Evolutionary conservation across 2,329 filamentous ascomycete species (phyloP).

Genomic region (Bipolaris victoriae): DNA sequence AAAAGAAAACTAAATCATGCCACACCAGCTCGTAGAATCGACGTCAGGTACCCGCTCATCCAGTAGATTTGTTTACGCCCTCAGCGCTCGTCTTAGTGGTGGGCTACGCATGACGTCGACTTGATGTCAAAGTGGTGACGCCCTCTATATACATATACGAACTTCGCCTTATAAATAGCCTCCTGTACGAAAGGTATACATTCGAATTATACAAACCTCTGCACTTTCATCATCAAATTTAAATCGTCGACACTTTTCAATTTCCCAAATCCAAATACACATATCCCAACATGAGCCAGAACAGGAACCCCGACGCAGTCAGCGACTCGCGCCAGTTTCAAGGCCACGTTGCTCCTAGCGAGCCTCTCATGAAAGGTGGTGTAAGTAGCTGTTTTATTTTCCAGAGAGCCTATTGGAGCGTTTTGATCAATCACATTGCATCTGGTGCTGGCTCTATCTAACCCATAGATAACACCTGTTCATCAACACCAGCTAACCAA

Average conservation of each 20-base stretch:
- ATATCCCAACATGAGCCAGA: slow-evolving; percentile 53
- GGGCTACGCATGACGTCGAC: slow-evolving; percentile 18
- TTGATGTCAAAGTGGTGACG: slow-evolving; percentile 25
- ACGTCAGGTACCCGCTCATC: slow-evolving; percentile 9
- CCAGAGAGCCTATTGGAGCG: neutral
- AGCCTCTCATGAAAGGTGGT: slow-evolving; percentile 61
- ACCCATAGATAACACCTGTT: neutral
- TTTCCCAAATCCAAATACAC: slow-evolving; percentile 1
- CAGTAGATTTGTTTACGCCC: neutral
- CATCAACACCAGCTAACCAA: neutral
- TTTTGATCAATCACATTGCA: neutral
- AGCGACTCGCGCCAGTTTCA: slow-evolving; percentile 62
- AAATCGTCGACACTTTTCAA: neutral
- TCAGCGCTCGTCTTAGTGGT: neutral
- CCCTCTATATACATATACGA: slow-evolving; percentile 8
- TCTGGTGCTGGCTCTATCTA: neutral
- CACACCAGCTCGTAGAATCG: neutral
- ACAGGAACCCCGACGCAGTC: slow-evolving; percentile 62
- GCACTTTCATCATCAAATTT: neutral
- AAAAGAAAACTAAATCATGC: neutral
- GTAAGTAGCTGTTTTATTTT: slow-evolving; percentile 50
- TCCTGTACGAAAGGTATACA: neutral
- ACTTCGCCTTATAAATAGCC: neutral
- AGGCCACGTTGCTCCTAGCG: slow-evolving; percentile 57
- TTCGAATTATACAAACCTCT: neutral